Percentiles rank a stretch among this genome's conserved stretches.
These are phyloP conservation scores for Acanthamoeba culbertsoni DNA, from an alignment of 208 protist genomes.

Conservation along the genomic window DNA sequence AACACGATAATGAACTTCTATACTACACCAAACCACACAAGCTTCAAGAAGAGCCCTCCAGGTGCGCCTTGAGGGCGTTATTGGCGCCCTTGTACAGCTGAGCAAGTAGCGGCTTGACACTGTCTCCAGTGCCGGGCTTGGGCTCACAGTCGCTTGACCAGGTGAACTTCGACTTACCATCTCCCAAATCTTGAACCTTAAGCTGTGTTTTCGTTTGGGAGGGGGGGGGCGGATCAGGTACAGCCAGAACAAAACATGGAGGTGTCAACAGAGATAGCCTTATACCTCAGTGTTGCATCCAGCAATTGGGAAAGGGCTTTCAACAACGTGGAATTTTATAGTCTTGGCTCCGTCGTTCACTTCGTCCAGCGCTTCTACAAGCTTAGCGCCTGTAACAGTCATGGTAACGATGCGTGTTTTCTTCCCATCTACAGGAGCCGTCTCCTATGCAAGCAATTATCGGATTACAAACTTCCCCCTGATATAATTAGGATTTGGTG, in stretches of 20 bases:
- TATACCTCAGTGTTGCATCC: background rate
- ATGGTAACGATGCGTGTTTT: background rate
- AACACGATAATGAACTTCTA: background rate
- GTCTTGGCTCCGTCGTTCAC: background rate
- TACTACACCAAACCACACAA: too few relatives aligned
- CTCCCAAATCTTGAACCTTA: background rate
- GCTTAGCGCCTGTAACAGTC: background rate
- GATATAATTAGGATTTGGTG: too few relatives aligned
- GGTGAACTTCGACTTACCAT: constrained; percentile 26
- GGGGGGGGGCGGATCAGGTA: background rate
- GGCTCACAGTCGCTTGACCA: constrained; percentile 11
- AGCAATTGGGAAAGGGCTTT: constrained; percentile 7
- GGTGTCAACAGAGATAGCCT: background rate
- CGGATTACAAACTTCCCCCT: background rate
- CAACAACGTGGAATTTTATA: constrained; percentile 17
- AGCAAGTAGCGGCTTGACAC: constrained; percentile 2
- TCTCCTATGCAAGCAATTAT: background rate
- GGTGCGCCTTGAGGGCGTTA: background rate
- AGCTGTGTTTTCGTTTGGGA: background rate
- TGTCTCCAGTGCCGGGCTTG: constrained; percentile 23
- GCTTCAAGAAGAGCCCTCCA: background rate
- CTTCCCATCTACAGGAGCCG: background rate
- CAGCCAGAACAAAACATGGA: too few relatives aligned
- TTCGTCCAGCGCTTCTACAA: background rate
- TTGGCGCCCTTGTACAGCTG: constrained; percentile 29